Percentiles rank a stretch among this genome's conserved stretches.
Conservation (phyloP, 352 stramenopile genomes). For the Peronosclerospora sorghi region DNA sequence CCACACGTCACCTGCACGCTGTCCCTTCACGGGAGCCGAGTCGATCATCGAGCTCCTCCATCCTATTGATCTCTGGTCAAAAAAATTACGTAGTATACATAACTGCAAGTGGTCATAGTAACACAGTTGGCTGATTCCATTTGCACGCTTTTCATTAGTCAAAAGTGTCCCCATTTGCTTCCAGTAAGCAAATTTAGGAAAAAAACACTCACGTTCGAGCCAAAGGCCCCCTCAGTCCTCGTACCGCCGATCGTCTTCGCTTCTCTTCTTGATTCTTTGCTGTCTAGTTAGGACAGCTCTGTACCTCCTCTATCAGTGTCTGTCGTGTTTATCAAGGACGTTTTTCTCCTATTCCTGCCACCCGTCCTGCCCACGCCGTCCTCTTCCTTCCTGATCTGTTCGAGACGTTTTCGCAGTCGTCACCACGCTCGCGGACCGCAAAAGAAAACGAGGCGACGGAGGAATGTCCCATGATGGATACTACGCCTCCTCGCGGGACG, state of each 20-base stretch:
- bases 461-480: slow-evolving; percentile 54
- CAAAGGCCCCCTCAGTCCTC: slow-evolving; percentile 7
- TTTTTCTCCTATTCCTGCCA: neutral
- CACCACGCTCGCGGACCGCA: slow-evolving; percentile 36
- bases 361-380: neutral
- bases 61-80: too few relatives aligned
- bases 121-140: too few relatives aligned
- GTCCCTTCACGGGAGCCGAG: too few relatives aligned
- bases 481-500: slow-evolving; percentile 34
- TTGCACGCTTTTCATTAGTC: too few relatives aligned
- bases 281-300: too few relatives aligned
- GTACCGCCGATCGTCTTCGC: slow-evolving; percentile 2
- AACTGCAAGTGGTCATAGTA: too few relatives aligned
- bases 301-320: neutral
- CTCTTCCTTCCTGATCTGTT: slow-evolving; percentile 1
- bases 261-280: neutral
- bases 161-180: too few relatives aligned
- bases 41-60: too few relatives aligned
- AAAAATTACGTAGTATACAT: too few relatives aligned
- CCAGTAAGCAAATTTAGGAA: too few relatives aligned
- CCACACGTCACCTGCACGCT: too few relatives aligned
- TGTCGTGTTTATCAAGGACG: slow-evolving; percentile 4
- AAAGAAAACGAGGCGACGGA: slow-evolving; percentile 45
- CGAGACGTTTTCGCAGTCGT: slow-evolving; percentile 6
- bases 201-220: too few relatives aligned